Evolutionary conservation across 495 filamentous ascomycete genomes (phyloP).

Genomic region (Penicillium cataractarum): DNA sequence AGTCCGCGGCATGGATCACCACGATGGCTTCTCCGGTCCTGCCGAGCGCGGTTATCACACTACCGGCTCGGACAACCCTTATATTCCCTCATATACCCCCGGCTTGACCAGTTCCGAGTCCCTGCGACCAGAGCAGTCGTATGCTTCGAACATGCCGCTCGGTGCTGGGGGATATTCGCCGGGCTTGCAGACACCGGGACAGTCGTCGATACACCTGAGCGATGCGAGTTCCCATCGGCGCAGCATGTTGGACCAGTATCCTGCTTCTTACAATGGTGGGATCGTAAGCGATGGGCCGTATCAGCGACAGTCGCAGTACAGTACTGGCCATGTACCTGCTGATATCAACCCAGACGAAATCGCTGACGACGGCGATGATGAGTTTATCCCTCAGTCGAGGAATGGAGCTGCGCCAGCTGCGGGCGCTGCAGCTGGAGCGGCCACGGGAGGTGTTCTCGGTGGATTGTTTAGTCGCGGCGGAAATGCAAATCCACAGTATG

Average conservation of each 20-base stretch:
- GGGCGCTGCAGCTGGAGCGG: slow-evolving; percentile 57
- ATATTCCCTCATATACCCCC: slow-evolving; percentile 40
- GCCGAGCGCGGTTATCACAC: slow-evolving; percentile 50
- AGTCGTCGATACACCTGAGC: slow-evolving; percentile 35
- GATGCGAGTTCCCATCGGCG: slow-evolving; percentile 27
- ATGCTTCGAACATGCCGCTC: slow-evolving; percentile 43
- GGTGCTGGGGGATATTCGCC: slow-evolving; percentile 41
- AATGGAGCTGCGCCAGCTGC: slow-evolving; percentile 44
- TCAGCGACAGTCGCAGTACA: slow-evolving; percentile 61
- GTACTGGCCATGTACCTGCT: slow-evolving; percentile 53
- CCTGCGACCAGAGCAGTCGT: slow-evolving; percentile 38
- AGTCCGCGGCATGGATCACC: slow-evolving; percentile 50
- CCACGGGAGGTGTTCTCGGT: slow-evolving; percentile 55
- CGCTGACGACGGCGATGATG: slow-evolving; percentile 85
- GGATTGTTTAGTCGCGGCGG: slow-evolving; percentile 44
- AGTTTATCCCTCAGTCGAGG: slow-evolving; percentile 52
- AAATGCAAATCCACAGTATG: slow-evolving; percentile 50
- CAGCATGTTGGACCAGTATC: slow-evolving; percentile 38
- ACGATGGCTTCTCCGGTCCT: slow-evolving; percentile 41
- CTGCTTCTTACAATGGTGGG: slow-evolving; percentile 36
- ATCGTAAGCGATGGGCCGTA: slow-evolving; percentile 58
- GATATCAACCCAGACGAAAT: slow-evolving; percentile 78
- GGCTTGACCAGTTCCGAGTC: slow-evolving; percentile 31
- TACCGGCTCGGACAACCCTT: slow-evolving; percentile 49
- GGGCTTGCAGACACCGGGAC: slow-evolving; percentile 41